These are phyloP conservation scores for Globisporangium cederbergense DNA, from an alignment of 352 stramenopile genomes.

Conservation along the genomic window DNA sequence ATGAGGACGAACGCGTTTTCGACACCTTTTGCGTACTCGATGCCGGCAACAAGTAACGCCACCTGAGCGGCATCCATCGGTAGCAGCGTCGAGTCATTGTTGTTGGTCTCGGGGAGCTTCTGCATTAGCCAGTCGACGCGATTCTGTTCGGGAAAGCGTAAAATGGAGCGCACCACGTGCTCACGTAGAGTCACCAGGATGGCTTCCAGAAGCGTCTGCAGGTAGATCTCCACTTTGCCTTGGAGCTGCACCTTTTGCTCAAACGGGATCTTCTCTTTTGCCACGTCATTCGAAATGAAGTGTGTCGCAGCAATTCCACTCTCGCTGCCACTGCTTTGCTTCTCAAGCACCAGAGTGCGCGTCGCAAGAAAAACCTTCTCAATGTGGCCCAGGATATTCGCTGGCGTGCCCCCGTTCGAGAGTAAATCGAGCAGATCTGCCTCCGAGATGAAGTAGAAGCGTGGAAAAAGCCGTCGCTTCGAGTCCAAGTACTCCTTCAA, in stretches of 20 bases:
- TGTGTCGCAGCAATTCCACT: slow-evolving; percentile 63
- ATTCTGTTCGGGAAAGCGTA: slow-evolving; percentile 86
- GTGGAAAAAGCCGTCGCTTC: slow-evolving; percentile 89
- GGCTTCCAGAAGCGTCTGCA: slow-evolving; percentile 89
- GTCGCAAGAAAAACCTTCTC: slow-evolving; percentile 87
- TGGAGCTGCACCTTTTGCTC: slow-evolving; percentile 83
- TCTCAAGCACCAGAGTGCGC: slow-evolving; percentile 61
- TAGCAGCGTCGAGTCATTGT: slow-evolving; percentile 25
- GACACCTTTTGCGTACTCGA: slow-evolving; percentile 89
- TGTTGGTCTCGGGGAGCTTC: slow-evolving; percentile 32
- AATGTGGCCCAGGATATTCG: slow-evolving; percentile 89
- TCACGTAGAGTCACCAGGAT: slow-evolving; percentile 89
- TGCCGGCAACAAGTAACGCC: slow-evolving; percentile 85
- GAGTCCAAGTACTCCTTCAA: slow-evolving; percentile 94
- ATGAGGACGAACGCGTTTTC: slow-evolving; percentile 73
- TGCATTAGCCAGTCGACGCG: slow-evolving; percentile 93
- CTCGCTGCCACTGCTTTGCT: slow-evolving; percentile 15
- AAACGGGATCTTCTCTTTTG: slow-evolving; percentile 88
- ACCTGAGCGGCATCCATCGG: slow-evolving; percentile 91
- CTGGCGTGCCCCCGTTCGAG: slow-evolving; percentile 88
- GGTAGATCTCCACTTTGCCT: slow-evolving; percentile 96
- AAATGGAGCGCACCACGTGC: slow-evolving; percentile 85
- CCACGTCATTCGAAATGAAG: slow-evolving; percentile 90
- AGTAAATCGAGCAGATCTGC: slow-evolving; percentile 93
- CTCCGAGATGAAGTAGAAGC: slow-evolving; percentile 96